Conservation (phyloP, 1,284 basidiomycete genomes). For the Fomitiporia mediterranea region DNA sequence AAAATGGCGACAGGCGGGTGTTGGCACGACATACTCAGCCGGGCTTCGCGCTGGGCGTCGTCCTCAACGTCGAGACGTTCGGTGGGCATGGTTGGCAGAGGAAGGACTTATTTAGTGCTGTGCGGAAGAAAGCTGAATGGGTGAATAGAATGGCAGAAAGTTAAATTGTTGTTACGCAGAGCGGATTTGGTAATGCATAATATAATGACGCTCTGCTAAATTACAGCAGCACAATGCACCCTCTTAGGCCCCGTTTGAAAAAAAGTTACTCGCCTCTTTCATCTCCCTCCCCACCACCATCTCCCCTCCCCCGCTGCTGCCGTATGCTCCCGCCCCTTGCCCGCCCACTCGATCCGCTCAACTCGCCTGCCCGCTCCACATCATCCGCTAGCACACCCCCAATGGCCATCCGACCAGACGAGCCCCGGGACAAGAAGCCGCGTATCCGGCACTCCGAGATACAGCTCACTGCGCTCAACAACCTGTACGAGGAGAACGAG, state of each 20-base stretch:
- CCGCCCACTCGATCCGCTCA: slow-evolving; percentile 24
- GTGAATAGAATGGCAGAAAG: neutral
- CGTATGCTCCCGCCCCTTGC: slow-evolving; percentile 24
- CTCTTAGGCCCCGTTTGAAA: neutral
- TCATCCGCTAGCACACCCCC: slow-evolving; percentile 27
- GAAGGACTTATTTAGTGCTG: no score
- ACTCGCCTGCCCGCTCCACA: slow-evolving; percentile 27
- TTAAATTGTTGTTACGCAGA: neutral
- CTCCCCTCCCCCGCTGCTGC: slow-evolving; percentile 23
- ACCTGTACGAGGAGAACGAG: slow-evolving; percentile 68
- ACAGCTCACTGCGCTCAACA: slow-evolving; percentile 69
- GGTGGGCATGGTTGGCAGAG: slow-evolving; percentile 2
- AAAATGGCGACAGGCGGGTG: neutral
- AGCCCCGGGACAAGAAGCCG: slow-evolving; percentile 54
- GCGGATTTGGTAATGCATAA: neutral
- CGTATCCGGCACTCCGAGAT: slow-evolving; percentile 66
- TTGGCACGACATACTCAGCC: slow-evolving; percentile 19
- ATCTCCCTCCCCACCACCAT: slow-evolving; percentile 25
- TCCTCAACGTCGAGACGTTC: slow-evolving; percentile 24
- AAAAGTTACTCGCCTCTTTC: slow-evolving; percentile 22
- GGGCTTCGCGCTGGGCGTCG: slow-evolving; percentile 18
- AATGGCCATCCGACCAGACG: slow-evolving; percentile 24
- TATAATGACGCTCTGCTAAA: slow-evolving; percentile 20
- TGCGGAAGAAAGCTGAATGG: no score
- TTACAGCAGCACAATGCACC: slow-evolving; percentile 15